These are phyloP conservation scores for Cytospora mali DNA, from an alignment of 2,329 filamentous ascomycete genomes.

Conservation along the genomic window DNA sequence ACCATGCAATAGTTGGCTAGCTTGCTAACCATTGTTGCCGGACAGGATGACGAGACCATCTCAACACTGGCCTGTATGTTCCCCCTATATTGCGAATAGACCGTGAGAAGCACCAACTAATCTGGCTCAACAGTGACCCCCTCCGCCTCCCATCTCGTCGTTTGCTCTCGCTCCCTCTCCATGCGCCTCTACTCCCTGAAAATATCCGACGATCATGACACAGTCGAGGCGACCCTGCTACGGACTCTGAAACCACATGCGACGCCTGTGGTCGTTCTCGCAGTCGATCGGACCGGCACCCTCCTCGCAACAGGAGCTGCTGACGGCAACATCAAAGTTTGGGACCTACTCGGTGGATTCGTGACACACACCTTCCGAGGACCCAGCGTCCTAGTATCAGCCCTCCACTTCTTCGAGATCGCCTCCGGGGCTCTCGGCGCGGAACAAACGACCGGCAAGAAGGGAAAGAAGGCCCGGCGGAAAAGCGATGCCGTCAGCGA, in stretches of 20 bases:
- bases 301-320: constrained; percentile 90
- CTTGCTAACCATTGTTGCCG: not conserved
- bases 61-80: constrained; percentile 68
- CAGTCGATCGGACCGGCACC: constrained; percentile 84
- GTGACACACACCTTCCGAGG: constrained; percentile 95
- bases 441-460: constrained; percentile 46
- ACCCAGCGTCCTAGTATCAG: constrained; percentile 87
- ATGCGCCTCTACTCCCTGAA: constrained; percentile 87
- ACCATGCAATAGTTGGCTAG: constrained; percentile 1
- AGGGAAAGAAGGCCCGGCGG: constrained; percentile 43
- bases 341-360: constrained; percentile 90
- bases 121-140: constrained; percentile 68
- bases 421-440: constrained; percentile 47
- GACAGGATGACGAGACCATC: constrained; percentile 75
- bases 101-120: constrained; percentile 27
- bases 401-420: constrained; percentile 87
- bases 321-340: constrained; percentile 93
- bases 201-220: constrained; percentile 56
- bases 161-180: constrained; percentile 92
- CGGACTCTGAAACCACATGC: constrained; percentile 87
- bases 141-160: constrained; percentile 81
- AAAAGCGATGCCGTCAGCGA: constrained; percentile 48
- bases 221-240: constrained; percentile 67
- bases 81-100: constrained; percentile 13
- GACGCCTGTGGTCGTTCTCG: constrained; percentile 84